Conservation (phyloP, 1,139 yeast species). For the Kodamaea sp. region DNA sequence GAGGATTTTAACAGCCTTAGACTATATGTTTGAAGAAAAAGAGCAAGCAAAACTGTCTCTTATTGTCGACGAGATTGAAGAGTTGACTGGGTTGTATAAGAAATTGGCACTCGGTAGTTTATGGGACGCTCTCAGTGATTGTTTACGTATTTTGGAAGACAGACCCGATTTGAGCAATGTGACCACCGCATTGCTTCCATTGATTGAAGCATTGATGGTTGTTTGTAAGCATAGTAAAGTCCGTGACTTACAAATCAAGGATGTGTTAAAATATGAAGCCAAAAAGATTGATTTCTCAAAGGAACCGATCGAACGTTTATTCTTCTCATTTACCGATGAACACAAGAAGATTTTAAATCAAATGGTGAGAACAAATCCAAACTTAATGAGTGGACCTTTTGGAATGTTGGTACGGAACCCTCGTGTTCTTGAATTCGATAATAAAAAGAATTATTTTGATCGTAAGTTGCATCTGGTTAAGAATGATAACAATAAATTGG, state of each 20-base stretch:
- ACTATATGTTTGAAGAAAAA: slow-evolving; percentile 59
- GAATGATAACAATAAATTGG: slow-evolving; percentile 46
- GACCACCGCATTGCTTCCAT: slow-evolving; percentile 79
- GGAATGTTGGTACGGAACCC: slow-evolving; percentile 87
- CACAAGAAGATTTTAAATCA: slow-evolving; percentile 87
- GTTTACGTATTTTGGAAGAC: slow-evolving; percentile 59
- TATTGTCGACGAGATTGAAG: slow-evolving; percentile 35
- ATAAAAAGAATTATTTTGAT: slow-evolving; percentile 82
- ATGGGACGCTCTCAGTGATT: slow-evolving; percentile 85
- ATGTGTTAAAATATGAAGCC: slow-evolving; percentile 56
- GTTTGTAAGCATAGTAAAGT: slow-evolving; percentile 86
- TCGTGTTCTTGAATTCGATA: slow-evolving; percentile 88
- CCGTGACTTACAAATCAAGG: slow-evolving; percentile 59
- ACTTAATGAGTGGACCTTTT: slow-evolving; percentile 95
- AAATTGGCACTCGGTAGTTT: slow-evolving; percentile 69
- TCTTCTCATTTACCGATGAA: slow-evolving; percentile 85
- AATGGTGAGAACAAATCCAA: slow-evolving; percentile 89
- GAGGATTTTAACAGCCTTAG: slow-evolving; percentile 83
- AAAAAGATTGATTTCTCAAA: slow-evolving; percentile 61
- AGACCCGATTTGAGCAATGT: slow-evolving; percentile 51
- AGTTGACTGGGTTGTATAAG: slow-evolving; percentile 60
- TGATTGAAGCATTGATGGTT: slow-evolving; percentile 92
- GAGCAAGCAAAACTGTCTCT: slow-evolving; percentile 5
- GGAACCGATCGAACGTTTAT: slow-evolving; percentile 75
- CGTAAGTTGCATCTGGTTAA: slow-evolving; percentile 56